Percentiles rank a stretch among this genome's conserved stretches.
phyloP scores from a whole-genome alignment of 176 grass and related monocot genomes.

The Carex littledalei region DNA sequence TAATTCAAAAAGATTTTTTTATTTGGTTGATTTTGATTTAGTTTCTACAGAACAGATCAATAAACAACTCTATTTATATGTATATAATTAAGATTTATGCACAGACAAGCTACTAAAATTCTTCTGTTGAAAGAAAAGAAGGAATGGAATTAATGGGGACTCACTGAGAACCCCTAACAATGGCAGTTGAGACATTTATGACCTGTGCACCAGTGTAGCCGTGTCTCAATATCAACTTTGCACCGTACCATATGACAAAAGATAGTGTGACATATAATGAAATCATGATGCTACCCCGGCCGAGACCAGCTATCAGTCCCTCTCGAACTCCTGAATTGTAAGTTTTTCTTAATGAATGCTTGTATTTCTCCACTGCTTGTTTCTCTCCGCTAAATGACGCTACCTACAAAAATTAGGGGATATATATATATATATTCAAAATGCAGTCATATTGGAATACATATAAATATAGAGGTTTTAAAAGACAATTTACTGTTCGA shows the following conservation, averaged over 20 bases:
- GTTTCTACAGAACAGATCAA: background rate
- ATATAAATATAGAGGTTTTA: no score
- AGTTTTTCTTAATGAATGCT: conserved; percentile 29
- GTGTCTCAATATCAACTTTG: conserved; percentile 59
- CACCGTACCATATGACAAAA: conserved; percentile 63
- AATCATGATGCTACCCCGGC: conserved; percentile 47
- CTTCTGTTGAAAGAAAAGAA: background rate
- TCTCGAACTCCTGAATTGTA: conserved; percentile 55
- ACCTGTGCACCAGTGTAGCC: conserved; percentile 48
- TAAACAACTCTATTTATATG: background rate
- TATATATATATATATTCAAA: no score
- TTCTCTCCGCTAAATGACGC: conserved; percentile 72
- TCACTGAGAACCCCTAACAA: conserved; percentile 6
- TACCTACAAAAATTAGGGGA: conserved; percentile 24
- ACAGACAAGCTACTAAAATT: background rate
- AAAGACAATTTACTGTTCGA: conserved; percentile 31
- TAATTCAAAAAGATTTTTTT: no score
- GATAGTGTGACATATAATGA: conserved; percentile 52
- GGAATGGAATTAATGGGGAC: background rate
- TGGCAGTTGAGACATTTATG: conserved; percentile 60
- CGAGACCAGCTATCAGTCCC: conserved; percentile 47
- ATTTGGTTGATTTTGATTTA: background rate
- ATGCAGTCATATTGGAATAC: no score
- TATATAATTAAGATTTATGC: background rate
- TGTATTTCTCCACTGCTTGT: conserved; percentile 43